Base-by-base conservation (phyloP, 805 yeast genomes). In the Lipomyces japonicus region DNA sequence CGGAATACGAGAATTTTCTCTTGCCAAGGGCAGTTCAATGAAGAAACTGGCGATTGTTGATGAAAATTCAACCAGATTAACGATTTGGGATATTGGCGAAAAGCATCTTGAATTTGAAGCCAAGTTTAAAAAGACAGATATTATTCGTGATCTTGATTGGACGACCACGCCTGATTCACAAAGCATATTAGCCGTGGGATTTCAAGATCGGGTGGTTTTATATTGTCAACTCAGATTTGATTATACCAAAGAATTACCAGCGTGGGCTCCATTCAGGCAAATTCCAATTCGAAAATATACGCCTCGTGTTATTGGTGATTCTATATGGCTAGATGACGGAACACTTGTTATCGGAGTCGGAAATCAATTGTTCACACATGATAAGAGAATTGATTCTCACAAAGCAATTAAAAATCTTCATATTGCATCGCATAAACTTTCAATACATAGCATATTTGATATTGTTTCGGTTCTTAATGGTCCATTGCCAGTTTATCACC, bases 401-500 rank as follows among this genome's bases (percentile, higher is more conserved):
- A 85, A 81, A 61, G 68, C 69, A 14, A 70, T 77, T 41, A 77
- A 84, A 2, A 69, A 72, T 28, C 68, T 71, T 48, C 77, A 83
- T 1, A 73, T 83, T 42, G 84, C 84, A 0, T 72, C 86, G 0
- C 71, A 82, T 52, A 63, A 62, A 43, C 57, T 68, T 22, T 48
- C 53, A 2, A 44, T 61, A 9, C 52, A 55, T 18, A 66, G 67
- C 22, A 76, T 90, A 2, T 75, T 86, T 51, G 84, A 83, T 58
- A 72, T 90, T 50, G 85, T 84, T 43, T 71, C 86, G 14, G 82
- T 89, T 3, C 68, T 90, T 48, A 90, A 90, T 68, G 97, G 97
- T 28, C 93, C 95, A 0, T 66, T 91, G 14, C 96, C 97, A 0
- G 69, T 88, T 0, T 90, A 86, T 60, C 97, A 91, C 62, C 97